Base-by-base conservation (phyloP, 1,284 basidiomycete species). In the Ustilago loliicola region DNA sequence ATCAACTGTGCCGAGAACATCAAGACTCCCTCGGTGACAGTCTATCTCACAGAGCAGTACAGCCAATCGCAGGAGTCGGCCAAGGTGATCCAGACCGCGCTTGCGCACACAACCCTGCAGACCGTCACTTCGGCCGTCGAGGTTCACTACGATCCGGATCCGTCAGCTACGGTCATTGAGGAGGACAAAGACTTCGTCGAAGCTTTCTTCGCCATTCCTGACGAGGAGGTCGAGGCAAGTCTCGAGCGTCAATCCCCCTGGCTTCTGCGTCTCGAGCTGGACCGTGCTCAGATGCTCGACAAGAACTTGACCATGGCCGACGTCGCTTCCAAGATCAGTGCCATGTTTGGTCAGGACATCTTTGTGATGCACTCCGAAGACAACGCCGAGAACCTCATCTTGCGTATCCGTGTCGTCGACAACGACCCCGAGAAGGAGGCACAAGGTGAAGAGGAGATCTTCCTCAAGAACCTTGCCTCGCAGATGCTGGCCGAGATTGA, bases 341-440 rank as follows among this genome's bases (percentile, higher is more conserved):
- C 95, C 87, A 95, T 92, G 81, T 98, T 99, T 89, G 95, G 96
- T 85, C 93, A 94, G 17, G 97, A 99, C 86, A 89, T 98, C 48
- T 98, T 98, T 87, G 95, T 98, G 86, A 98, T 98, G 84, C 98
- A 95, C 92, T 96, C 94, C 77, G 96, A 99, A 90, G 97, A 99
- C 88, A 98, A 98, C 87, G 94, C 96, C 3, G 94, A 97, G 87
- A 96, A 98, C 89, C 91, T 99, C 19, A 91, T 99, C 80, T 93
- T 99, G 85, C 96, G 97, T 72, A 96, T 97, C 87, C 94, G 97
- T 88, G 87, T 88, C 27, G 93, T 98, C 19, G 89, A 96, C 68
- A 93, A 94, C 58, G 92, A 93, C 55, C 90, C 91, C 32, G 95
- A 96, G 84, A 96, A 98, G 87, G 94, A 96, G 21, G 94, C 95